Evolutionary conservation across 495 filamentous ascomycete species (phyloP).

Genomic region (Penicillium egyptiacum): DNA sequence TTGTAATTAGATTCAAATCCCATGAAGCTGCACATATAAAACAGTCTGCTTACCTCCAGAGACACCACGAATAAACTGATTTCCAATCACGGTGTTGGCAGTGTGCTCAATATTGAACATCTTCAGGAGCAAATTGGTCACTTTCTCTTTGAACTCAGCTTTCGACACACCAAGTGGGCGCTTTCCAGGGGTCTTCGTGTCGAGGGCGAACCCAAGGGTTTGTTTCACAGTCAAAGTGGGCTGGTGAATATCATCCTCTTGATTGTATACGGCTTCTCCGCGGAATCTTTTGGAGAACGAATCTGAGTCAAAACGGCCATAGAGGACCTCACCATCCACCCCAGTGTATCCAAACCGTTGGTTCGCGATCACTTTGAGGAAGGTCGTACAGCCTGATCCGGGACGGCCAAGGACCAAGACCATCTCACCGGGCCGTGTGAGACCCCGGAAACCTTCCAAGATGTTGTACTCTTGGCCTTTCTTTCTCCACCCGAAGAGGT

Average conservation of each 20-base stretch:
- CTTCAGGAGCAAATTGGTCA: conserved; percentile 68
- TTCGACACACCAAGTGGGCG: conserved; percentile 64
- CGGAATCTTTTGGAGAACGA: conserved; percentile 66
- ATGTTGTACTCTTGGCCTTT: conserved; percentile 66
- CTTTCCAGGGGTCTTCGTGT: conserved; percentile 76
- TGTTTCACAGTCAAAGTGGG: conserved; percentile 80
- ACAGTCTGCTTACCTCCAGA: conserved; percentile 50
- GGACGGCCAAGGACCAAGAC: conserved; percentile 83
- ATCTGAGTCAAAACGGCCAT: conserved; percentile 66
- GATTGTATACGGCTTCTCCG: conserved; percentile 84
- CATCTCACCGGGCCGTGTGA: conserved; percentile 82
- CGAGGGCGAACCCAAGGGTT: conserved; percentile 79
- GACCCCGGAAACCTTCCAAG: conserved; percentile 54
- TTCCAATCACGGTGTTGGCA: conserved; percentile 75
- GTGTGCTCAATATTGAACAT: conserved; percentile 92
- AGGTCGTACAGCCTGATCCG: conserved; percentile 84
- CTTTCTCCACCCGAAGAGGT: conserved; percentile 57
- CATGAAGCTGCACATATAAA: not conserved
- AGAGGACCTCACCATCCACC: conserved; percentile 74
- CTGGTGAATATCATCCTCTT: conserved; percentile 80
- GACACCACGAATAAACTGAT: conserved; percentile 78
- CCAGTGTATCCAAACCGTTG: conserved; percentile 76
- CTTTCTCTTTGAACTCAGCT: conserved; percentile 66
- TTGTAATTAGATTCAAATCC: not conserved
- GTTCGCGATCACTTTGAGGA: conserved; percentile 82